Base-by-base conservation (phyloP, 768 basidiomycete genomes). In the Suillus discolor region DNA sequence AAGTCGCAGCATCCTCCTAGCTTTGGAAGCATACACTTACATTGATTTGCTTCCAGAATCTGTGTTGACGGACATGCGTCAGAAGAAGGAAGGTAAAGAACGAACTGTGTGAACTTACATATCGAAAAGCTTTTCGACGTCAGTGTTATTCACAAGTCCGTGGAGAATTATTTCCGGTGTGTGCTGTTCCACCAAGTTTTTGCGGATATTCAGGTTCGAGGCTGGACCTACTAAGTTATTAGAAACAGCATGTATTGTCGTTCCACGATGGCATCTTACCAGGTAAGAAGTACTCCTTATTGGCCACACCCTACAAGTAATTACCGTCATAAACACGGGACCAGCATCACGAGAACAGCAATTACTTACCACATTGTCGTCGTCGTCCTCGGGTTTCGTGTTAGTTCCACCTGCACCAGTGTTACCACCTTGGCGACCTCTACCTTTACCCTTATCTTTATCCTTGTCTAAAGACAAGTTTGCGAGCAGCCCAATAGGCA, bases 151-250 rank as follows among this genome's bases (percentile, higher is more conserved):
- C 42, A 95, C 91, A 25, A 95, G 78, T 12, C 91, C 91, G 69
- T 93, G 92, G 2, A 92, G 85, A 49, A 94, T 73, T 64, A 95
- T 93, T 70, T 93, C 92, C 0, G 93, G 93, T 69, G 85, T 90
- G 68, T 92, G 89, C 65, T 85, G 88, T 71, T 93, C 91, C 55
- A 93, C 92, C 71, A 93, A 75, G 34, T 83, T 81, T 63, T 89
- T 89, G 11, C 92, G 85, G 61, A 90, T 87, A 20, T 78, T 82
- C 51, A 93, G 84, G 72, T 93, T 85, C 59, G 85, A 88, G 0
- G 91, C 88, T 23, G 92, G 91, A 11, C 90, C 89, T 89, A 64
- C 28, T 41, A 38, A 20, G 11, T 13, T 11, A 28, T 12, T 18
- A 38, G 25, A 20, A 28, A 41, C 64, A 28, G 20, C 20, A 23